Base-by-base conservation (phyloP, 2,329 filamentous ascomycete genomes). In the Sporothrix variecibatus region DNA sequence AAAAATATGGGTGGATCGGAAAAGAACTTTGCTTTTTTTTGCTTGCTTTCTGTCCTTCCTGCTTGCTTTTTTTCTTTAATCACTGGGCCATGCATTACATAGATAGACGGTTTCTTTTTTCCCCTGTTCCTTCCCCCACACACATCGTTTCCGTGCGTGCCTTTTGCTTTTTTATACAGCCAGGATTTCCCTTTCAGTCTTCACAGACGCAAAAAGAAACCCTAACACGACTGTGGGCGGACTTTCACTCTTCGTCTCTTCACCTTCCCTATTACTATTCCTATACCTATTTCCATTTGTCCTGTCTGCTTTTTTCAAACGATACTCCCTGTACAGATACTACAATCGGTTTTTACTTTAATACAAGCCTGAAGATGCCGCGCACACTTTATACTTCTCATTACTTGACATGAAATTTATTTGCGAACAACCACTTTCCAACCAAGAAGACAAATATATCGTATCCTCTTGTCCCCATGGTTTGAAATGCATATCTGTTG, bases 11-110 rank as follows among this genome's bases (percentile, higher is more conserved):
- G 60, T n/a, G 68, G 74, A 69, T 49, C 71, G 74, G 74, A 75
- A 75, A 68, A 75, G 62, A 60, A 67, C 64, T 70, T 72, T 75
- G 67, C 53, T 56, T 71, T 72, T 72, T 69, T 68, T 11, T n/a
- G 26, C 28, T 31, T 62, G 38, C 28, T 65, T 62, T 26, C 58
- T 71, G 26, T 43, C 62, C 20, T 43, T 26, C 3, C 46, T 71
- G 7, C n/a, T 68, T 20, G 28, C 20, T 65, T 64, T 51, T 46
- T 68, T 72, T 62, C 6, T 53, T 23, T 43, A 43, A 20, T 26
- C 60, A 73, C 56, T 56, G 73, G 70, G 70, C 67, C 65, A 73
- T 73, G 74, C 74, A 75, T 75, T 72, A 56, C 46, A 74, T 74
- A 74, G 71, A 72, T 67, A 72, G 73, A 74, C 64, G 60, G 73